phyloP scores from a whole-genome alignment of 2,329 filamentous ascomycete genomes.

The Aspergillus fumigatiaffinis region DNA sequence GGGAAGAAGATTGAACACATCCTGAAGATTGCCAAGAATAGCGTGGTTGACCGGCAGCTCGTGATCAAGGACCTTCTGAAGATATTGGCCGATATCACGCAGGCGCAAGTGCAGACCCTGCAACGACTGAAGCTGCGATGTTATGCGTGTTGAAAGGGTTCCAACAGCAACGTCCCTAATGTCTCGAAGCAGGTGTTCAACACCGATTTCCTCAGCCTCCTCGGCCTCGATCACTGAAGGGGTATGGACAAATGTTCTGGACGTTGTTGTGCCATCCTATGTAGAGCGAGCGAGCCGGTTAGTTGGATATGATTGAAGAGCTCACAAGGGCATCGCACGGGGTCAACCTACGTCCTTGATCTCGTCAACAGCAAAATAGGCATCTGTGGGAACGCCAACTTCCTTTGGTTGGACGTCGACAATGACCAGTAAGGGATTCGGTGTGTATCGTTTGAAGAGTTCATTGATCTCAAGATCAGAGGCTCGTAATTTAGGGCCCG shows the following conservation, averaged over 20 bases:
- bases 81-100: conserved; percentile 90
- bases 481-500: conserved; percentile 90
- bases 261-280: conserved; percentile 93
- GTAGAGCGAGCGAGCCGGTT: background rate
- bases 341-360: conserved; percentile 83
- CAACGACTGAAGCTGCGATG: conserved; percentile 93
- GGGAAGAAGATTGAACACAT: conserved; percentile 96
- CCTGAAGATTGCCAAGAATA: conserved; percentile 96
- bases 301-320: background rate
- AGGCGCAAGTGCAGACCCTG: conserved; percentile 93
- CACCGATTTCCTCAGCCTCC: conserved; percentile 97
- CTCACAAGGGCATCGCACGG: background rate
- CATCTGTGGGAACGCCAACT: conserved; percentile 94
- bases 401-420: conserved; percentile 98
- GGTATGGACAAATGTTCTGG: conserved; percentile 97
- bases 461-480: conserved; percentile 99
- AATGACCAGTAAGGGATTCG: conserved; percentile 93
- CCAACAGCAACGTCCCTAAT: conserved; percentile 97
- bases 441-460: conserved; percentile 98
- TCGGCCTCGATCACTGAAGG: conserved; percentile 98
- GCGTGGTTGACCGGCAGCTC: conserved; percentile 95
- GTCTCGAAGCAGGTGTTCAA: conserved; percentile 94
- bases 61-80: conserved; percentile 91
- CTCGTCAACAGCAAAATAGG: conserved; percentile 98
- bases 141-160: conserved; percentile 93